Conservation (phyloP, 2,329 filamentous ascomycete species). For the Fusarium devonianum region DNA sequence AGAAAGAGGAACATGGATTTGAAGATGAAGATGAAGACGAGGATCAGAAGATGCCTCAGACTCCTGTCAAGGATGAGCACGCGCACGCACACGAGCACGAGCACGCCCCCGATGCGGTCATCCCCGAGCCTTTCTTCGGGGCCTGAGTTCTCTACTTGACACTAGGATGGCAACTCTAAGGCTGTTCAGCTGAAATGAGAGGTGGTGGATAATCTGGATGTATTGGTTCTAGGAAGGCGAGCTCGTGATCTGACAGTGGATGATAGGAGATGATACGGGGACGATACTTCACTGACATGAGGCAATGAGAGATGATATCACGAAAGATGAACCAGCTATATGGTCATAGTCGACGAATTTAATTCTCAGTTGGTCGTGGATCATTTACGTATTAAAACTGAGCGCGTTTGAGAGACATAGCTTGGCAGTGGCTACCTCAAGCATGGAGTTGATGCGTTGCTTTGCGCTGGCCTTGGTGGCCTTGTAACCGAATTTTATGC, state of each 20-base stretch:
- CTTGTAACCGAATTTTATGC: no score
- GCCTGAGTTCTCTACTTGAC: no score
- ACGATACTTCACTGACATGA: conserved; percentile 2
- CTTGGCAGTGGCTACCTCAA: conserved; percentile 2
- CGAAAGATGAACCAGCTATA: conserved; percentile 6
- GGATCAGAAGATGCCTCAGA: conserved; percentile 14
- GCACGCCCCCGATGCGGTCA: not conserved
- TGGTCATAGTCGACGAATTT: no score
- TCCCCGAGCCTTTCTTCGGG: conserved; percentile 26
- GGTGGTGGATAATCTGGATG: conserved; percentile 2
- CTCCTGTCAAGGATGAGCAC: conserved; percentile 31
- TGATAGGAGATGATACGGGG: no score
- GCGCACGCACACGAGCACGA: conserved; percentile 2
- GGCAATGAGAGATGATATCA: conserved; percentile 14
- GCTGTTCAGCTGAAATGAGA: not conserved
- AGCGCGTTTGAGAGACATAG: no score
- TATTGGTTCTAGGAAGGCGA: conserved; percentile 1
- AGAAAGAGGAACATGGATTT: conserved; percentile 34
- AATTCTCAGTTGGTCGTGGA: no score
- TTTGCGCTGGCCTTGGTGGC: not conserved
- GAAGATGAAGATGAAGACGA: conserved; percentile 27
- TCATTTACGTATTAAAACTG: no score
- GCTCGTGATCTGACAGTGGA: conserved; percentile 9
- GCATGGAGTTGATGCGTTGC: not conserved
- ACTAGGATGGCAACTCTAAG: no score